phyloP scores from a whole-genome alignment of 352 stramenopile species.

The Pythium myriotylum region DNA sequence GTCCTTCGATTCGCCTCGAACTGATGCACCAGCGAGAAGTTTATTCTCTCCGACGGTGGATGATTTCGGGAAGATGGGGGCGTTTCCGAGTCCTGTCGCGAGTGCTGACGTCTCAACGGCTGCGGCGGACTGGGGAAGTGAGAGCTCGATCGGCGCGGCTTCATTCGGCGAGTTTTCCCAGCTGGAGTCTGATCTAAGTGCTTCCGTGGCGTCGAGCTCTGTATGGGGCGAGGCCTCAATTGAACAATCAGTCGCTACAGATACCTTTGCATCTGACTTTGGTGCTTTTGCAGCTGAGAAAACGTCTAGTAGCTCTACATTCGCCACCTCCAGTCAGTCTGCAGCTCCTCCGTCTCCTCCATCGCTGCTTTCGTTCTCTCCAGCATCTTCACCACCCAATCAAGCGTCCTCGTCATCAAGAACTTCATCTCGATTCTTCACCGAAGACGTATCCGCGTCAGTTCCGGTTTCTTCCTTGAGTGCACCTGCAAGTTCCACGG shows the following conservation, averaged over 20 bases:
- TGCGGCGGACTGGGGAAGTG: constrained; percentile 7
- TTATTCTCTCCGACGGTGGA: constrained; percentile 29
- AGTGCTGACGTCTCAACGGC: constrained; percentile 8
- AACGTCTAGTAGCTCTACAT: not conserved
- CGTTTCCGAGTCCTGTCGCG: constrained; percentile 19
- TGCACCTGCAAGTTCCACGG: not conserved
- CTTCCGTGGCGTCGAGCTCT: not conserved
- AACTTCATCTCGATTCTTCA: constrained; percentile 23
- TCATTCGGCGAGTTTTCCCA: constrained; percentile 17
- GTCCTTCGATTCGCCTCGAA: constrained; percentile 23
- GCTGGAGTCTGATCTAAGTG: constrained; percentile 10
- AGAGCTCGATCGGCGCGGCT: constrained; percentile 1
- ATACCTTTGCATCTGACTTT: constrained; percentile 16
- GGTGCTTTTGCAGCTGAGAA: constrained; percentile 10
- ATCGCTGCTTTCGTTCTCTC: constrained; percentile 28
- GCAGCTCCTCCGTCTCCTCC: constrained; percentile 10
- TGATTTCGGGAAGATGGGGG: constrained; percentile 15
- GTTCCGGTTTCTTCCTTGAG: not conserved
- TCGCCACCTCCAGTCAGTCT: not conserved
- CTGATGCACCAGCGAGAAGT: constrained; percentile 22
- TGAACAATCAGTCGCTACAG: not conserved
- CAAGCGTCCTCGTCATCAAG: constrained; percentile 9
- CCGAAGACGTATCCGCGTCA: not conserved
- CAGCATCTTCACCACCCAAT: constrained; percentile 8
- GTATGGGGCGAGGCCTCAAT: constrained; percentile 3